Base-by-base conservation (phyloP, 75 land plant species). In the Pinus albicaulis region DNA sequence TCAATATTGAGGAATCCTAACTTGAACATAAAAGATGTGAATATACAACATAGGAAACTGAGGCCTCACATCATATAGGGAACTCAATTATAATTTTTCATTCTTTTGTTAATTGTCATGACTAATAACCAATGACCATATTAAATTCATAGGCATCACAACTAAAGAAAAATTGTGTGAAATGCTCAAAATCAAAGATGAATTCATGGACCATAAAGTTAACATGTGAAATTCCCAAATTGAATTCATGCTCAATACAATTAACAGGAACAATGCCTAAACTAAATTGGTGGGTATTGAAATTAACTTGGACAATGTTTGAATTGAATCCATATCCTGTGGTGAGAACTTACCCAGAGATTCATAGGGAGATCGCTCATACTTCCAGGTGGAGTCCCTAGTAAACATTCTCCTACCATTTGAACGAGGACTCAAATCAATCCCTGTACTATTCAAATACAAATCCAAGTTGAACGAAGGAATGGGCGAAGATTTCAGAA, bases 361-460 rank as follows among this genome's bases (percentile, higher is more conserved):
- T 73, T 91, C 90, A 73, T 91, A 88, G 24, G 93, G 90, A 25
- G 93, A 88, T 65, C 75, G 82, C 61, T 76, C 55, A 3, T 82
- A 73, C 31, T 66, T 77, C 93, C 88, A 88, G 3, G 84, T 82
- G 38, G 86, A 77, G 13, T 88, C 88, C 44, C 75, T 69, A 12
- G 77, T 80, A 24, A 72, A 78, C 3, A 79, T 80, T 34, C 85
- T 77, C 79, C 88, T 76, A 56, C 71, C 75, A 58, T 53, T 72
- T 13, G 76, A 44, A 3, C 86, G 83, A 41, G 34, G 77, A 26
- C 76, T 58, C 2, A 71, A 56, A 48, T 58, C 78, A 23, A 23
- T 71, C 41, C 64, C 61, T 22, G 31, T 69, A 59, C 63, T 36
- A 73, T 71, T 63, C 5, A 5, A 26, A 55, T 74, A 61, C 2